These are phyloP conservation scores for Heritiera fomes DNA, from an alignment of 345 rosid genomes.

Conservation along the genomic window DNA sequence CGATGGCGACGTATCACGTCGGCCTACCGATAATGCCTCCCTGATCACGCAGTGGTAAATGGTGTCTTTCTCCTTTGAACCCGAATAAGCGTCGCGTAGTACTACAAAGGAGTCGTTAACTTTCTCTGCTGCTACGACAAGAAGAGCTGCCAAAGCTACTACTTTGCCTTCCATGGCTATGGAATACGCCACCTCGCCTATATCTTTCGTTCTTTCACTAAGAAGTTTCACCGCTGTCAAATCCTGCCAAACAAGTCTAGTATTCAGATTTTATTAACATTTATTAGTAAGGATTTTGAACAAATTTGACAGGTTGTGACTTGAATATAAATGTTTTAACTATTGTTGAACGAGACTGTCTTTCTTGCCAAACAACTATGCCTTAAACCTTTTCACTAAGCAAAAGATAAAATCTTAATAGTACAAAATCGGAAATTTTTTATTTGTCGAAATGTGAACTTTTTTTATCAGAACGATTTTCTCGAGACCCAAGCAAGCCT, in stretches of 20 bases:
- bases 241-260: conserved; percentile 35
- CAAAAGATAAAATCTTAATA: not conserved
- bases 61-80: conserved; percentile 47
- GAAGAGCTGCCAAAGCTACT: conserved; percentile 54
- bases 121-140: conserved; percentile 54
- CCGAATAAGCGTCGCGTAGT: conserved; percentile 39
- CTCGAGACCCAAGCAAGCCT: conserved; percentile 21
- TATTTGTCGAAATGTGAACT: not conserved
- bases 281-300: not conserved
- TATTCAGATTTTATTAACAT: not conserved
- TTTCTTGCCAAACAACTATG: not conserved
- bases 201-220: conserved; percentile 58
- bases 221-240: conserved; percentile 56
- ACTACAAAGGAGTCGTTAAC: conserved; percentile 44
- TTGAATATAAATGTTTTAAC: too few relatives aligned
- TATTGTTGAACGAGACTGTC: not conserved
- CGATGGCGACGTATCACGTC: conserved; percentile 19
- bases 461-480: conserved; percentile 2
- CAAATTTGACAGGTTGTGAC: not conserved
- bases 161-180: conserved; percentile 53
- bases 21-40: conserved; percentile 50
- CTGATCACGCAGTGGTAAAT: conserved; percentile 60
- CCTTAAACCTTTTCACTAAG: not conserved
- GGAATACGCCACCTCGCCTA: conserved; percentile 52
- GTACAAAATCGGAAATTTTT: not conserved